A percentile compares a stretch with the other conserved stretches of the same genome.
phyloP scores from a whole-genome alignment of 2,329 filamentous ascomycete genomes.

The Daldinia sp. region DNA sequence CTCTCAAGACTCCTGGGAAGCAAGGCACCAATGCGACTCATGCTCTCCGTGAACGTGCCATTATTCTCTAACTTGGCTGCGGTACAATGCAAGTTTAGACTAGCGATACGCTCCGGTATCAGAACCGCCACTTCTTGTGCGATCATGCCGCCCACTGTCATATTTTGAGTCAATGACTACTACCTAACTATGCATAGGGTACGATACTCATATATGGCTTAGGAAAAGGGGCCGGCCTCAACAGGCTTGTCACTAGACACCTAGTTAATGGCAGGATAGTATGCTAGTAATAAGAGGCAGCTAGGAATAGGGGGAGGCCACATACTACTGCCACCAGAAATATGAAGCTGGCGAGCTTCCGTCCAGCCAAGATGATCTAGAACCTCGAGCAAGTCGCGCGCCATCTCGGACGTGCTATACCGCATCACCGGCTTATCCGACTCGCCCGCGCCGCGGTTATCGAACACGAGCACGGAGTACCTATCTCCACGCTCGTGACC shows the following conservation, averaged over 20 bases:
- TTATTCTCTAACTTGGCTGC: constrained; percentile 70
- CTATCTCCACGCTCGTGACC: constrained; percentile 75
- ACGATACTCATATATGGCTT: neutral
- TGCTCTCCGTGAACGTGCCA: constrained; percentile 70
- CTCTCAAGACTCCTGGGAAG: constrained; percentile 76
- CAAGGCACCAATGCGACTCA: constrained; percentile 64
- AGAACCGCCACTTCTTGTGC: constrained; percentile 77
- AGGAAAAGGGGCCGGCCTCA: neutral
- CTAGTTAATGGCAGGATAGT: too few relatives aligned
- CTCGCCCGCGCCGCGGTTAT: constrained; percentile 86
- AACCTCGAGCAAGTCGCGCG: constrained; percentile 28
- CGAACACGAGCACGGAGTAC: constrained; percentile 81
- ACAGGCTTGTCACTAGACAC: neutral
- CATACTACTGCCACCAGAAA: constrained; percentile 76
- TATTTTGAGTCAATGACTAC: neutral
- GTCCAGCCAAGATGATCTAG: constrained; percentile 76
- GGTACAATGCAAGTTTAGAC: constrained; percentile 69
- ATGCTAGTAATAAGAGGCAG: neutral
- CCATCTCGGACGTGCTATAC: constrained; percentile 74
- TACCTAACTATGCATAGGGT: neutral
- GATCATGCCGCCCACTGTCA: constrained; percentile 84
- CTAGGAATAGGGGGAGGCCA: neutral
- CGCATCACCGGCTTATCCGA: constrained; percentile 81
- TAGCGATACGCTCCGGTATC: constrained; percentile 64
- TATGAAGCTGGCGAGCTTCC: constrained; percentile 64